Evolutionary conservation across 2,329 filamentous ascomycete genomes (phyloP).

Genomic region (Keithomyces neogunnii): DNA sequence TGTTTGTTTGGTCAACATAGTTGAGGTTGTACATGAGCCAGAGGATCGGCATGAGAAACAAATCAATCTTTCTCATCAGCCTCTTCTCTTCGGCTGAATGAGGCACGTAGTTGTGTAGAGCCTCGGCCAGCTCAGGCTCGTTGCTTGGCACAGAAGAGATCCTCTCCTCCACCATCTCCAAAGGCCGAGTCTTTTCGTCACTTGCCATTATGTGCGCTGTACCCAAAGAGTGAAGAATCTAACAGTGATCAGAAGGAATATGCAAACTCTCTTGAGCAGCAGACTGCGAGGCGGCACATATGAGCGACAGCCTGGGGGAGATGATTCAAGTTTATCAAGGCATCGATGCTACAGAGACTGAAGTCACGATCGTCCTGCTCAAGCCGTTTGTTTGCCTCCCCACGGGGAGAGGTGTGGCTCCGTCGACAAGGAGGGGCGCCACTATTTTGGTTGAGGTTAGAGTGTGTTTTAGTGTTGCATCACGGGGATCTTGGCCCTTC

Average conservation of each 20-base stretch:
- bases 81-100: constrained; percentile 15
- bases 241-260: not conserved
- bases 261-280: no score
- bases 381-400: no score
- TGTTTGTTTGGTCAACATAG: constrained; percentile 52
- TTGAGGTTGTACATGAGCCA: constrained; percentile 51
- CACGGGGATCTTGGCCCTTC: no score
- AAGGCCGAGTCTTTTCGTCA: not conserved
- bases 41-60: constrained; percentile 40
- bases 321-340: no score
- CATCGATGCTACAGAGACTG: no score
- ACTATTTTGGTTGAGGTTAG: no score
- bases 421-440: no score
- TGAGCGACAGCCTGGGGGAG: no score
- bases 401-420: no score
- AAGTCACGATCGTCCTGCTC: no score
- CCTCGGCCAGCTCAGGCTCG: constrained; percentile 16
- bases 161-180: not conserved
- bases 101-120: constrained; percentile 19
- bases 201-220: not conserved
- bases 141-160: not conserved
- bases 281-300: no score
- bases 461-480: no score
- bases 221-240: not conserved
- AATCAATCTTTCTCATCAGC: constrained; percentile 29